Evolutionary conservation across 108 stramenopile species (phyloP).

Genomic region (Chaetoceros muelleri): DNA sequence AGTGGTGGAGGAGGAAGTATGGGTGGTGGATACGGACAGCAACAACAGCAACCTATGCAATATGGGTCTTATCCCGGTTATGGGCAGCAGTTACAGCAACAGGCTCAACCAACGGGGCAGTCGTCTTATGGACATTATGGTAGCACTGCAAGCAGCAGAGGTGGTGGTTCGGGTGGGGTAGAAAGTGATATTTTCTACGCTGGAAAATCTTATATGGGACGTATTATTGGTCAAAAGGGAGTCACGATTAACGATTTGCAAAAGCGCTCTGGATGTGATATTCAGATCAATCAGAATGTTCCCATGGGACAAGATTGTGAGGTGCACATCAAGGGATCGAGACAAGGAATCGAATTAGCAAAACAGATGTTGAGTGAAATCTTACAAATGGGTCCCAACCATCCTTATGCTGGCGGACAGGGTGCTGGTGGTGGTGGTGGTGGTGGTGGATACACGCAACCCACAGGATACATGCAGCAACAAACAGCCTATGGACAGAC

Average conservation of each 20-base stretch:
- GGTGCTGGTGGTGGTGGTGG: slow-evolving; percentile 30
- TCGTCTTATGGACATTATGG: slow-evolving; percentile 16
- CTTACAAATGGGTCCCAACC: slow-evolving; percentile 76
- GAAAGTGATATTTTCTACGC: slow-evolving; percentile 53
- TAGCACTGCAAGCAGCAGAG: slow-evolving; percentile 12
- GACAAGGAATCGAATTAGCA: slow-evolving; percentile 65
- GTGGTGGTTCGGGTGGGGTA: slow-evolving; percentile 26
- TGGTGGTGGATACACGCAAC: slow-evolving; percentile 22
- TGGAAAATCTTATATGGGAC: slow-evolving; percentile 75
- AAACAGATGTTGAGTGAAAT: slow-evolving; percentile 81
- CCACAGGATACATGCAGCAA: slow-evolving; percentile 24
- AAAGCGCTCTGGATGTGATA: slow-evolving; percentile 69
- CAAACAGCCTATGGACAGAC: slow-evolving; percentile 25
- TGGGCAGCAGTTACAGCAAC: slow-evolving; percentile 3
- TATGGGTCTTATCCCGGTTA: slow-evolving; percentile 3
- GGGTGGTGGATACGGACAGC: slow-evolving; percentile 19
- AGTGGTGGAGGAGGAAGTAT: slow-evolving; percentile 21
- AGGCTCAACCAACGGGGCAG: background rate
- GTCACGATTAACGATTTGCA: slow-evolving; percentile 88
- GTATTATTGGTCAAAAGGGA: slow-evolving; percentile 82
- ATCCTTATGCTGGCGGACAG: slow-evolving; percentile 72
- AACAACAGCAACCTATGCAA: too few relatives aligned
- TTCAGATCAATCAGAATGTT: slow-evolving; percentile 90
- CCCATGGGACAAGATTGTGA: slow-evolving; percentile 71
- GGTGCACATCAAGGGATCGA: slow-evolving; percentile 62